Conservation (phyloP, 768 basidiomycete species). For the Trametes coccinea region DNA sequence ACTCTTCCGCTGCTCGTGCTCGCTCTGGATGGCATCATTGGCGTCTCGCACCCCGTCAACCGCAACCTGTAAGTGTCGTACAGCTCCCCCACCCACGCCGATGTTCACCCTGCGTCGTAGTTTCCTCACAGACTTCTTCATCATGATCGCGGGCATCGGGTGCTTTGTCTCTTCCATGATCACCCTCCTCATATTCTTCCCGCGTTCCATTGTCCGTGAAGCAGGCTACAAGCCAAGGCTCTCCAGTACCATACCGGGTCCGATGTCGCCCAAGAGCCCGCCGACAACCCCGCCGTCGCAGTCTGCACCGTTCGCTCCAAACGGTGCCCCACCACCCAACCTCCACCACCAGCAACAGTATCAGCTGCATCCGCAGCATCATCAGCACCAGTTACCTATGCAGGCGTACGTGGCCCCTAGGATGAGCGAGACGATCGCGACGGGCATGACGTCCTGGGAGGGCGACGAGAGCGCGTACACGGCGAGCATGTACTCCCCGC, state of each 20-base stretch:
- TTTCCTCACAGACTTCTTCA: conserved; percentile 55
- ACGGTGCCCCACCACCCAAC: background rate
- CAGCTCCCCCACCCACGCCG: too few relatives aligned
- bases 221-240: conserved; percentile 56
- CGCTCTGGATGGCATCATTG: conserved; percentile 61
- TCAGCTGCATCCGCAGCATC: background rate
- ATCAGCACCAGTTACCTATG: background rate
- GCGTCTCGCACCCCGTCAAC: conserved; percentile 48
- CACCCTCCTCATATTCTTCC: conserved; percentile 80
- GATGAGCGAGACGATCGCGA: conserved; percentile 7
- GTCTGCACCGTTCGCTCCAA: background rate
- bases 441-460: conserved; percentile 11
- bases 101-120: background rate
- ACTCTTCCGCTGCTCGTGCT: conserved; percentile 67
- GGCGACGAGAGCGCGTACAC: conserved; percentile 15
- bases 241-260: conserved; percentile 17
- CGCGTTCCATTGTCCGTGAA: conserved; percentile 67
- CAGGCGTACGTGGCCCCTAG: background rate
- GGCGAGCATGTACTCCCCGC: conserved; percentile 16
- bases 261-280: conserved; percentile 23
- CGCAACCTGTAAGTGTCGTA: conserved; percentile 45
- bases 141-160: conserved; percentile 72
- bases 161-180: conserved; percentile 80
- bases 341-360: background rate
- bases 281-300: conserved; percentile 18